Base-by-base conservation (phyloP, 106 monocot genomes). In the Xerophyta viscosa region DNA sequence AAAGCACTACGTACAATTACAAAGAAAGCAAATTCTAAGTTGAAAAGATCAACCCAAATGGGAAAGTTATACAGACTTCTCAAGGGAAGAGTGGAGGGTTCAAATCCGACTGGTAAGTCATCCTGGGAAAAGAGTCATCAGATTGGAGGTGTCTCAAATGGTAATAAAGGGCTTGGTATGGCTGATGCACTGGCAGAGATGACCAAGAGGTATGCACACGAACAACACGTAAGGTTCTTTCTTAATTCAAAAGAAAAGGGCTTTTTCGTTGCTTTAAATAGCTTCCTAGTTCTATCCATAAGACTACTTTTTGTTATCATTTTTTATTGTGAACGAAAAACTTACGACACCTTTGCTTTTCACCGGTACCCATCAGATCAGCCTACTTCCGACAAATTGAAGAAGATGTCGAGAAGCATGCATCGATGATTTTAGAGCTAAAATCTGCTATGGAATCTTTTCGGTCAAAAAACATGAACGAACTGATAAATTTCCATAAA, bases 151-250 rank as follows among this genome's bases (percentile, higher is more conserved):
- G 20, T 20, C 20, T 66, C 61, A 41, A 37, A 39, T 41, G 56
- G 49, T 22, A 54, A 43, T 28, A 64, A 54, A 58, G 60, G 48
- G 23, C 69, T 62, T 42, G 81, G 71, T 11, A 81, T 81, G 76
- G 81, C 81, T 37, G 81, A 81, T 64, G 76, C 81, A 49, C 63
- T 76, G 33, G 81, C 81, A 23, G 81, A 81, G 63, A 81, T 81
- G 48, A 64, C 76, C 42, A 81, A 68, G 54, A 71, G 81, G 75
- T 80, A 5, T 36, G 33, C n/a, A n/a, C n/a, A n/a, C n/a, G n/a
- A n/a, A n/a, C n/a, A n/a, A n/a, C 10, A 29, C 26, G 49, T 50
- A 29, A 6, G 12, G n/a, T n/a, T n/a, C n/a, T n/a, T n/a, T n/a
- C n/a, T n/a, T n/a, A n/a, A n/a, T n/a, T n/a, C n/a, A n/a, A n/a